These are phyloP conservation scores for Fusarium dimerum DNA, from an alignment of 2,329 filamentous ascomycete species.

Conservation along the genomic window DNA sequence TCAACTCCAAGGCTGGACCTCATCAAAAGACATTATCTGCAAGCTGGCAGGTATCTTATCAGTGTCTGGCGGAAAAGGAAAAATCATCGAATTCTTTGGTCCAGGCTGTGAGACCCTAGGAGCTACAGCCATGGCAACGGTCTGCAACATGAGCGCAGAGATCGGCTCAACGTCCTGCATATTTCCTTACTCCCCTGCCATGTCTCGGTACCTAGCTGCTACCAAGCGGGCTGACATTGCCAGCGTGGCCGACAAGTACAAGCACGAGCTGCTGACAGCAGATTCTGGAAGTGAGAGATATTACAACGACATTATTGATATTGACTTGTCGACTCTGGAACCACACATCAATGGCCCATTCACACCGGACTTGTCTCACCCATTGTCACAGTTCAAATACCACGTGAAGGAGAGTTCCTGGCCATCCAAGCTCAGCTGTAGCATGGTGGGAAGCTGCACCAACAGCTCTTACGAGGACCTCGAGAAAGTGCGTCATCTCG, in stretches of 20 bases:
- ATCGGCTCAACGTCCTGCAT: slow-evolving; percentile 87
- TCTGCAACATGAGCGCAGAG: slow-evolving; percentile 71
- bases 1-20: slow-evolving; percentile 83
- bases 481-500: slow-evolving; percentile 58
- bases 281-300: slow-evolving; percentile 73
- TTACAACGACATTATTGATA: slow-evolving; percentile 89
- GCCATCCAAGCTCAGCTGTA: slow-evolving; percentile 88
- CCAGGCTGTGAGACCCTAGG: slow-evolving; percentile 70
- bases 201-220: slow-evolving; percentile 92
- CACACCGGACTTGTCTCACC: slow-evolving; percentile 92
- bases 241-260: slow-evolving; percentile 83
- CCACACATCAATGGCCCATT: slow-evolving; percentile 97
- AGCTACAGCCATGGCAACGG: slow-evolving; percentile 85
- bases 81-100: slow-evolving; percentile 76
- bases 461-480: slow-evolving; percentile 99
- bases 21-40: slow-evolving; percentile 81
- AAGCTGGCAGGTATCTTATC: slow-evolving; percentile 97
- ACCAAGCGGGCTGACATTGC: slow-evolving; percentile 91
- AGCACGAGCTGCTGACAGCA: slow-evolving; percentile 73
- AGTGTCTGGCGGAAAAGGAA: slow-evolving; percentile 95
- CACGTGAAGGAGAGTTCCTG: slow-evolving; percentile 82
- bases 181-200: slow-evolving; percentile 97
- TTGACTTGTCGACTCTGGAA: slow-evolving; percentile 86
- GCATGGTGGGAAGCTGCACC: slow-evolving; percentile 95
- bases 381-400: slow-evolving; percentile 85